Evolutionary conservation across 2,329 filamentous ascomycete species (phyloP), one percentile per base, ranked within the genome.

Genomic region (Nakataea oryzae): DNA sequence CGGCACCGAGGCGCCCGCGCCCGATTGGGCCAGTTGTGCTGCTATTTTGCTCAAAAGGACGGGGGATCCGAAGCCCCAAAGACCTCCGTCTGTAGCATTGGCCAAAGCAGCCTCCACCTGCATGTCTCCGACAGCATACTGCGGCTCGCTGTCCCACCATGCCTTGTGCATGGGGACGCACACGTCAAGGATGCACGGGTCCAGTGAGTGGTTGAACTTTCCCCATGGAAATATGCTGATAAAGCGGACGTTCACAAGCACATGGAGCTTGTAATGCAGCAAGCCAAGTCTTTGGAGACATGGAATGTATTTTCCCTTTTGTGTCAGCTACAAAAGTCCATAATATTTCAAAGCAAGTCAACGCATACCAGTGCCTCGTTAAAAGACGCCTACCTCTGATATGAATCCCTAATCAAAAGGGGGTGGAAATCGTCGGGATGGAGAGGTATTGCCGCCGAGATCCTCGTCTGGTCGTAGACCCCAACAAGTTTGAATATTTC

Each of bases 261-360:
- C 47, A 47, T 60, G 59, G 3, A 60, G 41, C 59, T 60, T 60
- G 50, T 50, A 60, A 47, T 60, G 59, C 6, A 60, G 59, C 13
- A 60, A 47, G 21, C 14, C 59, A 5, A 60, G 59, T 9, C 50
- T 50, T 50, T n/a, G 34, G 8, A 17, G 12, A 17, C 5, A 28
- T 29, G 24, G 4, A 27, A 26, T 6, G 12, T 9, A 32, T 32
- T 55, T 47, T 47, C 41, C 11, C 11, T 47, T 9, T 47, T 47
- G 41, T 47, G 9, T 11, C 11, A 11, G 41, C 11, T 21, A 47
- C 21, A 21, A 9, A 47, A 11, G 41, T 47, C 11, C 41, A 47
- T 47, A 11, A 47, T 47, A 47, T 9, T 47, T 11, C 21, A 9
- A 47, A 11, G 41, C 41, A 47, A 21, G 21, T 47, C 11, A 47